phyloP scores from a whole-genome alignment of 2,329 filamentous ascomycete species.

The Fusarium neocosmosporiellum region DNA sequence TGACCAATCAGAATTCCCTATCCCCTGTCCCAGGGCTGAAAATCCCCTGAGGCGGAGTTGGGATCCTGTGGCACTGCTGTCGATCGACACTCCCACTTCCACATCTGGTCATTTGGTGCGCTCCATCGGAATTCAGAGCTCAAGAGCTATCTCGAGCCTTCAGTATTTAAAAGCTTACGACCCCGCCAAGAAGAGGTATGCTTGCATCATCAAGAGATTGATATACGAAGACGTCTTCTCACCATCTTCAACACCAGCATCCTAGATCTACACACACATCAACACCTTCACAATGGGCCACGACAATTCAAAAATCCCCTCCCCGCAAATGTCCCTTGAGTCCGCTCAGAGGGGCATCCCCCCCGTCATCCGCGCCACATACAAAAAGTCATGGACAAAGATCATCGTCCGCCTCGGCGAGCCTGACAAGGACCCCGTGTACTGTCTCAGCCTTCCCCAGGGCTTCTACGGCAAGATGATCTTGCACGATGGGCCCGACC shows the following conservation, averaged over 20 bases:
- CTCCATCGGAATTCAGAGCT: not conserved
- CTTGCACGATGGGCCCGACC: slow-evolving; percentile 5
- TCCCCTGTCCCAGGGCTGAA: slow-evolving; percentile 1
- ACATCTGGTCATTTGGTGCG: not conserved
- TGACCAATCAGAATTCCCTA: not conserved
- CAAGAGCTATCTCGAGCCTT: not conserved
- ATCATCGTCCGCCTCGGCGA: slow-evolving; percentile 11
- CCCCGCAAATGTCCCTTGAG: not conserved
- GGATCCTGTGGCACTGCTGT: not conserved
- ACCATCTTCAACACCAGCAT: not conserved
- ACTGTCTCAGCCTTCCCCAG: not conserved
- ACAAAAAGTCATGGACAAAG: slow-evolving; percentile 17
- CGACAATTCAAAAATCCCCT: slow-evolving; percentile 1
- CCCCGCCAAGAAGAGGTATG: not conserved
- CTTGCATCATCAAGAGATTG: not conserved
- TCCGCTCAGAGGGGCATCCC: slow-evolving; percentile 1
- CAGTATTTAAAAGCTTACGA: not conserved
- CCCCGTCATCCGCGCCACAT: slow-evolving; percentile 2
- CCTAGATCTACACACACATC: not conserved
- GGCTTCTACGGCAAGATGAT: slow-evolving; percentile 17
- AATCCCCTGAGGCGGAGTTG: not conserved
- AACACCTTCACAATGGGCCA: slow-evolving; percentile 4
- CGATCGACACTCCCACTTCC: not conserved
- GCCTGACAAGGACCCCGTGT: slow-evolving; percentile 1
- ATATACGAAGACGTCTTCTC: not conserved